phyloP scores from a whole-genome alignment of 1,284 basidiomycete genomes.

The Gastroboletus turbinatus region DNA sequence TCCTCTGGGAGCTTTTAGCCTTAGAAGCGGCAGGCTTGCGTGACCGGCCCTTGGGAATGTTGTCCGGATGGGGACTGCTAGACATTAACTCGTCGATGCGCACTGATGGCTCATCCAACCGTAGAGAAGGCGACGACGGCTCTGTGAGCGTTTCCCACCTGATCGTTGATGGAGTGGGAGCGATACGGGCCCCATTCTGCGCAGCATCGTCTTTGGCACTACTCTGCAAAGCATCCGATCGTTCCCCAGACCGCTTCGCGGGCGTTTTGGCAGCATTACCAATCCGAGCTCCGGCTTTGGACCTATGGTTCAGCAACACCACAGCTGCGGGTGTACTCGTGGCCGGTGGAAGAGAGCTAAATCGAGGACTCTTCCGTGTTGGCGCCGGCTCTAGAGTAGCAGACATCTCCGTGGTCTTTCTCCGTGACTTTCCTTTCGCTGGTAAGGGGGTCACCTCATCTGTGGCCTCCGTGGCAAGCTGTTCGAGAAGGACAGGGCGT shows the following conservation, averaged over 20 bases:
- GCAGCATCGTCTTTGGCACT: neutral
- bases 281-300: neutral
- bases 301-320: conserved; percentile 1
- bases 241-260: conserved; percentile 8
- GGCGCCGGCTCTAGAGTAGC: conserved; percentile 10
- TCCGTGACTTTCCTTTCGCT: conserved; percentile 3
- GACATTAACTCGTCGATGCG: conserved; percentile 41
- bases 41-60: neutral
- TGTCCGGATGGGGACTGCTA: conserved; percentile 32
- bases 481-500: conserved; percentile 17
- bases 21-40: conserved; percentile 1
- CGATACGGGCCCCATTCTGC: neutral
- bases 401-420: neutral
- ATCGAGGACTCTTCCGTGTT: conserved; percentile 16
- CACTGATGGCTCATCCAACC: conserved; percentile 19
- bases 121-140: conserved; percentile 21
- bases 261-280: conserved; percentile 14
- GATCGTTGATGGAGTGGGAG: conserved; percentile 13
- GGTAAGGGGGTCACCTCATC: conserved; percentile 3
- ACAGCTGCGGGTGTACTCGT: conserved; percentile 10
- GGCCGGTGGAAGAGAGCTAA: conserved; percentile 4
- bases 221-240: neutral
- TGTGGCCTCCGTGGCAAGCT: conserved; percentile 2
- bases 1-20: conserved; percentile 10
- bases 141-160: conserved; percentile 30